Conservation (phyloP, 2,329 filamentous ascomycete species). For the Penicillium thymicola region DNA sequence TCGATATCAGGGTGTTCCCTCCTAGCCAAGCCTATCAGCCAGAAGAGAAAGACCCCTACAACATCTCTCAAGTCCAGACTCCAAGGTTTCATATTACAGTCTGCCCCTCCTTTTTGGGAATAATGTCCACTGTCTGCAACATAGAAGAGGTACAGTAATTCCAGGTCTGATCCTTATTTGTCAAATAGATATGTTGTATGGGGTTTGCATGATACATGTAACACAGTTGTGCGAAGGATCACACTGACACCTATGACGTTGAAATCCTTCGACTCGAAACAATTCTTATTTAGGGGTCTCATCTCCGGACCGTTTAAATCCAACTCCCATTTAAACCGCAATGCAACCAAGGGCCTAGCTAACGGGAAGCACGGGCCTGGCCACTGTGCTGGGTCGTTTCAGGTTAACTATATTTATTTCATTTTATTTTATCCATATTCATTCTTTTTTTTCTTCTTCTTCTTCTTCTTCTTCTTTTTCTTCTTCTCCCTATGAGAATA, state of each 20-base stretch:
- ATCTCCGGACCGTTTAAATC: slow-evolving; percentile 16
- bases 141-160: not conserved
- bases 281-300: not conserved
- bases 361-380: slow-evolving; percentile 30
- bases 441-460: no score
- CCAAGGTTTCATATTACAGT: not conserved
- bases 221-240: not conserved
- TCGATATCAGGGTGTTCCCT: not conserved
- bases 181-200: not conserved
- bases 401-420: slow-evolving; percentile 15
- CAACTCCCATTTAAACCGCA: slow-evolving; percentile 6
- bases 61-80: not conserved
- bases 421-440: no score
- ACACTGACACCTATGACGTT: not conserved
- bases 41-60: not conserved
- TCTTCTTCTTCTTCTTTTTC: no score
- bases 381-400: slow-evolving; percentile 31
- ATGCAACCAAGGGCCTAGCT: slow-evolving; percentile 14
- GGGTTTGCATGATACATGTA: not conserved
- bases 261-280: not conserved
- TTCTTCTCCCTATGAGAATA: not conserved
- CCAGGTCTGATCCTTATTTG: not conserved
- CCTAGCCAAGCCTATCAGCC: not conserved
- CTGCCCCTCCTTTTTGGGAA: not conserved
- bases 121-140: no score